These are phyloP conservation scores for Venturia effusa DNA, from an alignment of 2,329 filamentous ascomycete genomes.

Conservation along the genomic window DNA sequence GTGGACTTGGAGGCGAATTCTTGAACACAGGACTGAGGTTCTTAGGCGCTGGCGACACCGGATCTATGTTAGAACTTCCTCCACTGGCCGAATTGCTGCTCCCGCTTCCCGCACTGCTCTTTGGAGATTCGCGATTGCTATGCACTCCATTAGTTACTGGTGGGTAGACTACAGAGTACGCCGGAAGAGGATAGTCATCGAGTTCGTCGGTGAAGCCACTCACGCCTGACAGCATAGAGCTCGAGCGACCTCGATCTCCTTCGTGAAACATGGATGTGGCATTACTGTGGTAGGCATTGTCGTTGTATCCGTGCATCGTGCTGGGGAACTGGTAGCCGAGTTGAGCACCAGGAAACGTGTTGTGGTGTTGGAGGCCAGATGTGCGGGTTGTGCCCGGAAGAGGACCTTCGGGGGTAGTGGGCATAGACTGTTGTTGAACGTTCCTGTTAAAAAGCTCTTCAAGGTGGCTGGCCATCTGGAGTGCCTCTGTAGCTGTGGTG, in stretches of 20 bases:
- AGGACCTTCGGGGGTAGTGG: conserved; percentile 48
- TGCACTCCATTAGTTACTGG: conserved; percentile 1
- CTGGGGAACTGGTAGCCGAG: conserved; percentile 13
- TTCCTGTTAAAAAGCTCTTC: conserved; percentile 24
- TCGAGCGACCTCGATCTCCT: conserved; percentile 33
- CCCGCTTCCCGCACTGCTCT: conserved; percentile 8
- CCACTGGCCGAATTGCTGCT: conserved; percentile 7
- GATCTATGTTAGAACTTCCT: conserved; percentile 7
- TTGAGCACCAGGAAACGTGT: conserved; percentile 12
- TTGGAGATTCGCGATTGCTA: neutral
- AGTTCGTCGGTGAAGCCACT: conserved; percentile 38
- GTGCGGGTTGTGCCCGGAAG: conserved; percentile 40
- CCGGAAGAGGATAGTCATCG: conserved; percentile 4
- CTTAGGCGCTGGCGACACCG: conserved; percentile 7
- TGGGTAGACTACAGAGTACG: conserved; percentile 1
- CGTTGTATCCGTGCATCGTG: neutral
- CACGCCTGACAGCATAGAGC: conserved; percentile 41
- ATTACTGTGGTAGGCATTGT: conserved; percentile 8
- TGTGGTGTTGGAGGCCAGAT: conserved; percentile 21
- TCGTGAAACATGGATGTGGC: neutral
- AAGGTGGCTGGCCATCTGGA: conserved; percentile 26
- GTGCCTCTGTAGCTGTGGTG: conserved; percentile 23
- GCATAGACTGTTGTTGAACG: conserved; percentile 26
- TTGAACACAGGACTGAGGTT: conserved; percentile 6
- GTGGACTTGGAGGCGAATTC: neutral